phyloP scores from a whole-genome alignment of 108 stramenopile species.

The Pseudonitzschia pungens region DNA sequence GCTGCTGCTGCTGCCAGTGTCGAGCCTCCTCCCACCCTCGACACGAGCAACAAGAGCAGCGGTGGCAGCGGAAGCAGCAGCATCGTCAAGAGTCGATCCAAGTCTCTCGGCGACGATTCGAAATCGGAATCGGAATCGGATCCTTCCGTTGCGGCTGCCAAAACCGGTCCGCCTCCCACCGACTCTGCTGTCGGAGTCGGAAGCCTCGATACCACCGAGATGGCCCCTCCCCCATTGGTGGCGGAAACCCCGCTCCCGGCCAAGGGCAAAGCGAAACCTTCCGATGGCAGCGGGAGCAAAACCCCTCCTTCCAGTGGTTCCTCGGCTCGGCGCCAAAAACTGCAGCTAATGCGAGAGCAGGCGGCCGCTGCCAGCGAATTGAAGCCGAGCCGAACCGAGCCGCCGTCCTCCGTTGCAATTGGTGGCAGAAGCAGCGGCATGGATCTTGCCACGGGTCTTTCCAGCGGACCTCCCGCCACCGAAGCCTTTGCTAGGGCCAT shows the following conservation, averaged over 20 bases:
- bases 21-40: too few species aligned
- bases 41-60: background rate
- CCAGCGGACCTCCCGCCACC: conserved; percentile 10
- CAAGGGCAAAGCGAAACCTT: background rate
- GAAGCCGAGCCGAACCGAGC: background rate
- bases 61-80: too few species aligned
- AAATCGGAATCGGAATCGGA: background rate
- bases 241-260: background rate
- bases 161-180: background rate
- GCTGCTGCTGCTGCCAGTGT: too few species aligned
- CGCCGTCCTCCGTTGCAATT: too few species aligned
- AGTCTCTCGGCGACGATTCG: background rate
- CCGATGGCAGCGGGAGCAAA: background rate
- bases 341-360: conserved; percentile 10
- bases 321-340: conserved; percentile 5
- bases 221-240: background rate
- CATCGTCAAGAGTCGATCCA: background rate
- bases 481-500: conserved; percentile 3
- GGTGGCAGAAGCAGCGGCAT: too few species aligned
- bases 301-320: background rate
- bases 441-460: background rate
- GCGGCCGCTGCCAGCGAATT: background rate
- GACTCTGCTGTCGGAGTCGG: background rate
- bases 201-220: background rate
- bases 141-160: background rate